phyloP scores from a whole-genome alignment of 176 grass and related monocot species.

The Ampelocalamus luodianensis region DNA sequence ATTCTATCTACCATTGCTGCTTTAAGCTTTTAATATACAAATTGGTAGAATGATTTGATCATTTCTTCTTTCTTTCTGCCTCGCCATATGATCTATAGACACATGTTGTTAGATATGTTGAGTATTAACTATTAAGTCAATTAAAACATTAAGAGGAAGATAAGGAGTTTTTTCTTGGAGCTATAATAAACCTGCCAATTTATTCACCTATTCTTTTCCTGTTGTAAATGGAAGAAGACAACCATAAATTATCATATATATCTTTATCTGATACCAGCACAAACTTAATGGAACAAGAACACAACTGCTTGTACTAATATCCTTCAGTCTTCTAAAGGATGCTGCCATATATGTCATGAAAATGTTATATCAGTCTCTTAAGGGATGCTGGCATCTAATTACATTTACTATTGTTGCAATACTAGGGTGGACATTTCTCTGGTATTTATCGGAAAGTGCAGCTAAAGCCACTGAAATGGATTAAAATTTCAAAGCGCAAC shows the following conservation, averaged over 20 bases:
- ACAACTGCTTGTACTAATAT: conserved; percentile 2
- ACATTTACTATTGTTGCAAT: conserved; percentile 19
- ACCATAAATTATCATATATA: conserved; percentile 1
- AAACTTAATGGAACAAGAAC: conserved; percentile 21
- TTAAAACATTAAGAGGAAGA: neutral
- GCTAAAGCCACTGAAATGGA: conserved; percentile 95
- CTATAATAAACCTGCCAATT: neutral
- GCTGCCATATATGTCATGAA: conserved; percentile 21
- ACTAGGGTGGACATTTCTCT: conserved; percentile 91
- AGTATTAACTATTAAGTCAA: neutral
- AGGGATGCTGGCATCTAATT: conserved; percentile 8
- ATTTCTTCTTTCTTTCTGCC: conserved; percentile 29
- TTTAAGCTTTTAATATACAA: conserved; percentile 25
- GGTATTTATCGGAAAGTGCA: conserved; percentile 99
- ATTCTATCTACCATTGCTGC: conserved; percentile 15
- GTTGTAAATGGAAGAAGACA: conserved; percentile 22
- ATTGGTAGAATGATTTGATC: conserved; percentile 14
- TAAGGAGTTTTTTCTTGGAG: neutral
- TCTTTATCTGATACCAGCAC: neutral
- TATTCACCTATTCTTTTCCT: conserved; percentile 17
- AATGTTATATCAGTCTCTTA: conserved; percentile 8
- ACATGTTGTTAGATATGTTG: neutral
- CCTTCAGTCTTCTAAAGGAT: conserved; percentile 16
- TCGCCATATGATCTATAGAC: neutral
- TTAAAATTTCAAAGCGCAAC: conserved; percentile 75